Base-by-base conservation (phyloP, 495 filamentous ascomycete species). In the Penicillium ochrochloron region DNA sequence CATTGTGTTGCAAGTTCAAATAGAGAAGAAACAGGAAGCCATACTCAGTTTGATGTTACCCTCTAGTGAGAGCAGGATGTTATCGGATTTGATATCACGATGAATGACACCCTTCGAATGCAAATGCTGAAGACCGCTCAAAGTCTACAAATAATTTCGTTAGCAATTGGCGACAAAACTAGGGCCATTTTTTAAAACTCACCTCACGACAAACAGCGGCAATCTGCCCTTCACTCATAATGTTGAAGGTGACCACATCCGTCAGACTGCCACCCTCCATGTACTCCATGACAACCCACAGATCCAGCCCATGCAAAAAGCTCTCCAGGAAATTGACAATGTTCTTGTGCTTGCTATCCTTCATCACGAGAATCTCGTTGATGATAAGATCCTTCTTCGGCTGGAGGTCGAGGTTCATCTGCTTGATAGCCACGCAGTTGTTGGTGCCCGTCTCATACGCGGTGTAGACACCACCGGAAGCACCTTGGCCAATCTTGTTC, bases 251-350 rank as follows among this genome's bases (percentile, higher is more conserved):
- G 41, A 99, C 95, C 29, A 99, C 95, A 78, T 99, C 95, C 2
- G 95, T 99, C 75, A 99, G 78, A 79, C 93, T 97, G 37, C 95
- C 95, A 52, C 95, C 95, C 73, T 99, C 95, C 95, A 99, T 99
- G 68, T 93, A 99, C 75, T 99, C 95, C 95, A 99, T 99, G 31
- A 98, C 93, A 14, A 99, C 95, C 95, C 95, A 99, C 44, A 99
- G 77, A 73, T 99, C 95, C 21, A 94, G 88, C 5, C 86, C 84
- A 41, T 93, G 89, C 23, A 99, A 82, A 75, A 91, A 98, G 74
- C 93, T 97, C 80, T 97, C 95, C 79, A 97, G 91, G 78, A 97
- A 99, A 74, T 99, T 99, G 75, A 99, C 95, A 73, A 99, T 97
- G 72, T 99, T 99, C 75, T 91, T 93, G 75, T 99, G 95, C 57